Evolutionary conservation across 164 flowering plant genomes (phyloP), one percentile per base, ranked within the genome.

Genomic region (Magnolia changhungtana): DNA sequence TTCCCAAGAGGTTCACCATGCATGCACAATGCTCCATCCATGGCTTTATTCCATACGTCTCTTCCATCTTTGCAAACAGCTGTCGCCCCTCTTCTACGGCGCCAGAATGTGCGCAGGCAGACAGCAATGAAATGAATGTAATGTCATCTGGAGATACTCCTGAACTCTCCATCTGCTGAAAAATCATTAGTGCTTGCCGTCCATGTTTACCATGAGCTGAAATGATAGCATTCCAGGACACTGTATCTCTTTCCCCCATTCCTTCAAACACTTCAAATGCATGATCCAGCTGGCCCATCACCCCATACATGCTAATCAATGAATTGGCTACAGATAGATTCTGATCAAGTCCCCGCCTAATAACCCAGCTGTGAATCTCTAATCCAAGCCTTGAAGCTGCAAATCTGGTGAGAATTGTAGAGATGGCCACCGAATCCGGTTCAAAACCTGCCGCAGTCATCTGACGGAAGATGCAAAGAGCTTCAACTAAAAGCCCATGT

Each of bases 191-290:
- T 0, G 90, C 95, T 77, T 72, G n/a, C 8, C 59, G 75, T 5
- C 65, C 75, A 74, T 83, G 75, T 45, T 83, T 86, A 2, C 76
- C 51, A 64, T 88, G 92, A 66, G 86, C 91, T 16, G 89, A 83
- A 50, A 96, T 91, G 59, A 92, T 88, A 1, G 96, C 87, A 81
- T 96, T 96, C 97, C 98, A 92, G 13, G 96, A 89, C 18, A 92
- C 91, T 0, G 90, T 73, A 76, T 92, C 96, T 81, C 84, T 86
- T 59, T 83, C 86, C 0, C 84, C 82, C 96, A 93, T 92, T 50
- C 76, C 51, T 0, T 85, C 78, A 67, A 93, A 95, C 72, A 92
- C 31, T 85, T 84, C 82, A 1, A 88, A 45, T 0, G 90, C 88
- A 50, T 24, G 55, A 24, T 76, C 76, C 70, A 86, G 70, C 76